A percentile compares a stretch with the other conserved stretches of the same genome.
Conservation (phyloP, 345 rosid genomes). For the Kandelia obovata region DNA sequence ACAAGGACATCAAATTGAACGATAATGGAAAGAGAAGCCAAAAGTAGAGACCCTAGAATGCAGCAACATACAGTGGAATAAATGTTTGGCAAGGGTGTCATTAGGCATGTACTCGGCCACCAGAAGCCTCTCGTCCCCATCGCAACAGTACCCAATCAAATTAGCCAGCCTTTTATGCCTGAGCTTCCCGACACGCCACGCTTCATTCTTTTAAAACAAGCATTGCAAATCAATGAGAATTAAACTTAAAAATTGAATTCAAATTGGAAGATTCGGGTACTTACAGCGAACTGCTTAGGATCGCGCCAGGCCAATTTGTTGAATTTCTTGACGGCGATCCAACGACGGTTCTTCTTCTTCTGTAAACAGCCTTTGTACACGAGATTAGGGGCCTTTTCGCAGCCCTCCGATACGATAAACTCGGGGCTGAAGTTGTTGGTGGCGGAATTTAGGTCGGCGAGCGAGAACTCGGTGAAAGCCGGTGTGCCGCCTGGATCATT, state of each 20-base stretch:
- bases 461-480: conserved; percentile 62
- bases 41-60: not conserved
- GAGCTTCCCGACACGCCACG: conserved; percentile 71
- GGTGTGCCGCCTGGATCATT: conserved; percentile 24
- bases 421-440: conserved; percentile 78
- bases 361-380: conserved; percentile 72
- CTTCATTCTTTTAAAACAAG: conserved; percentile 52
- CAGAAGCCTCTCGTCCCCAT: conserved; percentile 89
- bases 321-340: conserved; percentile 81
- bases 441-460: conserved; percentile 70
- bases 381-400: conserved; percentile 73
- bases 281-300: conserved; percentile 78
- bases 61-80: conserved; percentile 74
- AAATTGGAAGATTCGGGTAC: not conserved
- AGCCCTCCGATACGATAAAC: conserved; percentile 64
- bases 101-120: conserved; percentile 90
- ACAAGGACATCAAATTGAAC: not conserved
- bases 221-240: not conserved
- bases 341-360: conserved; percentile 38
- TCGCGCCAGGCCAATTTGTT: conserved; percentile 85
- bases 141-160: conserved; percentile 92
- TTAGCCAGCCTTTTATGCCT: conserved; percentile 70
- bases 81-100: conserved; percentile 77
- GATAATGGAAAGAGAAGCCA: not conserved
- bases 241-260: not conserved